Percentiles rank a stretch among this genome's conserved stretches.
Evolutionary conservation across 164 flowering plant species (phyloP).

Genomic region (Echeveria elegans): DNA sequence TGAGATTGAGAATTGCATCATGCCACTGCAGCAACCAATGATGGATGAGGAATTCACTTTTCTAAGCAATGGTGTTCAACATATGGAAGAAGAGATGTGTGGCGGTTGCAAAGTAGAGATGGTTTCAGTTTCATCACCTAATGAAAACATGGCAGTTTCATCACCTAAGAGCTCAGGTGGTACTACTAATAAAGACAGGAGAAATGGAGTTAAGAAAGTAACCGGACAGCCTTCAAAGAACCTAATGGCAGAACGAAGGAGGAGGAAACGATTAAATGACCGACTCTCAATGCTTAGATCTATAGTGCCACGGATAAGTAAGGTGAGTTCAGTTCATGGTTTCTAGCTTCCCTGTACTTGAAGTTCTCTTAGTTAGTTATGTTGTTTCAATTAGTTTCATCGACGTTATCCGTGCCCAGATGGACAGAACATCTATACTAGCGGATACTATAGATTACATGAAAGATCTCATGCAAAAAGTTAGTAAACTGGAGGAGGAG

Average conservation of each 20-base stretch:
- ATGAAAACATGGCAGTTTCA: conserved; percentile 9
- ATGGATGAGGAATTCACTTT: conserved; percentile 24
- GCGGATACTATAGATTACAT: conserved; percentile 89
- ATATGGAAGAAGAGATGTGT: conserved; percentile 15
- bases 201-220: conserved; percentile 32
- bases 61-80: conserved; percentile 17
- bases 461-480: conserved; percentile 69
- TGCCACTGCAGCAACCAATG: conserved; percentile 13
- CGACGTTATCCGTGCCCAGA: conserved; percentile 26
- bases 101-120: conserved; percentile 22
- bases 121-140: conserved; percentile 16
- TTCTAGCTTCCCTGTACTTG: background rate
- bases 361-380: background rate
- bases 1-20: background rate
- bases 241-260: conserved; percentile 84
- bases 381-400: background rate
- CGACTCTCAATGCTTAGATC: conserved; percentile 91
- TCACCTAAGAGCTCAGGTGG: conserved; percentile 20
- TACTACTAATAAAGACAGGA: conserved; percentile 19
- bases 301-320: conserved; percentile 89
- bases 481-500: conserved; percentile 51
- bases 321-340: conserved; percentile 31
- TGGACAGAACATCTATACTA: conserved; percentile 94
- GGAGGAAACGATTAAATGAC: conserved; percentile 82
- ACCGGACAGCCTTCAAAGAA: conserved; percentile 90